Conservation (phyloP, 2,329 filamentous ascomycete species). For the Cladosporium halotolerans region DNA sequence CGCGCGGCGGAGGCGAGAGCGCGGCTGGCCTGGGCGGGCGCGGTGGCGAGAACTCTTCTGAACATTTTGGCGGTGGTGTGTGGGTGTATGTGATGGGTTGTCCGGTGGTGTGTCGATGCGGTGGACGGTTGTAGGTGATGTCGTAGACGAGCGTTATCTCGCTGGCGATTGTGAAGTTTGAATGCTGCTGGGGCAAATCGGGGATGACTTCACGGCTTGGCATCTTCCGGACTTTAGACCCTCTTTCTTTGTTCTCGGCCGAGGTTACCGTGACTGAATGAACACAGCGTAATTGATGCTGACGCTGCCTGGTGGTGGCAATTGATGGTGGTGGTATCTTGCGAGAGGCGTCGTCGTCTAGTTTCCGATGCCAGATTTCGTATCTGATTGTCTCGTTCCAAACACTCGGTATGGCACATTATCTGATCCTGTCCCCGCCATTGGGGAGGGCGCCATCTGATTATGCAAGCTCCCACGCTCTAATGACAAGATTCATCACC, state of each 20-base stretch:
- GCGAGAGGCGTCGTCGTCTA: too few species aligned
- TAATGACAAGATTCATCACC: too few species aligned
- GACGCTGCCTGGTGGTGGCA: too few species aligned
- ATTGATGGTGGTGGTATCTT: too few species aligned
- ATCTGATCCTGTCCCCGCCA: too few species aligned
- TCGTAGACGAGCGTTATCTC: constrained; percentile 4
- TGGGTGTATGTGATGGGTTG: neutral
- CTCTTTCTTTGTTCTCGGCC: neutral
- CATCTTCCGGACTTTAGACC: neutral
- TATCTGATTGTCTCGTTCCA: too few species aligned
- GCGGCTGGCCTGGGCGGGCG: constrained; percentile 48
- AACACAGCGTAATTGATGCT: too few species aligned
- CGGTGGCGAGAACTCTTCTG: constrained; percentile 49
- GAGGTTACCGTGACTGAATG: neutral
- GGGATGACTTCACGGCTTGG: neutral
- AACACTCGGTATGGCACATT: too few species aligned
- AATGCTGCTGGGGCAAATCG: constrained; percentile 4
- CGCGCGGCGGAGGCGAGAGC: constrained; percentile 44
- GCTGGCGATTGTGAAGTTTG: neutral
- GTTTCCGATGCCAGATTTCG: too few species aligned
- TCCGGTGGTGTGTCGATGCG: neutral
- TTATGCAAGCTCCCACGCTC: too few species aligned
- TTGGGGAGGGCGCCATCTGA: too few species aligned
- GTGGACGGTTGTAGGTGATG: constrained; percentile 1
- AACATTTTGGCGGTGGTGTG: constrained; percentile 43